Conservation (phyloP, 2,329 filamentous ascomycete species). For the Botrytis aclada region DNA sequence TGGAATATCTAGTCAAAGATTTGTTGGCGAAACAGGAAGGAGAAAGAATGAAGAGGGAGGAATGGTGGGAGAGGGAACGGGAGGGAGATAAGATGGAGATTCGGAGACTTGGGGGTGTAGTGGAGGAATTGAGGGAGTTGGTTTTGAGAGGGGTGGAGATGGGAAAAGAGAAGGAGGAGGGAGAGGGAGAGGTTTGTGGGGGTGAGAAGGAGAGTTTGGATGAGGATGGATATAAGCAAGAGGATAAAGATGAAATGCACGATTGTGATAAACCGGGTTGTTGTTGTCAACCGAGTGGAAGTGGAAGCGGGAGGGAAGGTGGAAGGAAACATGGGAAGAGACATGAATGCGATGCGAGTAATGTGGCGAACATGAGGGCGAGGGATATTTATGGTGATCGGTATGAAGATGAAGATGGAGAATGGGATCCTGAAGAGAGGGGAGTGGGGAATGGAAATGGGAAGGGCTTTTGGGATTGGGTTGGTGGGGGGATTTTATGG, state of each 20-base stretch:
- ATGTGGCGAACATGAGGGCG: constrained; percentile 7
- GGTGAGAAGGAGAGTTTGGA: not conserved
- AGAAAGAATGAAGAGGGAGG: not conserved
- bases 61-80: not conserved
- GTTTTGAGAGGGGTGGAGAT: not conserved
- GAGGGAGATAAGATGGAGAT: not conserved
- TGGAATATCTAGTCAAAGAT: not conserved
- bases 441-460: not conserved
- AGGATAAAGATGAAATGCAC: not conserved
- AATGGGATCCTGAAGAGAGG: not conserved
- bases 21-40: not conserved
- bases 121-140: not conserved
- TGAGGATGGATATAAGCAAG: not conserved
- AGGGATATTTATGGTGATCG: not conserved
- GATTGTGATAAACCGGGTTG: not conserved
- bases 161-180: not conserved
- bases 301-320: not conserved
- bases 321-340: not conserved
- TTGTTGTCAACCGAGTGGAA: not conserved
- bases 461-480: constrained; percentile 5
- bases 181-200: too few relatives aligned
- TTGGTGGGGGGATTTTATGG: constrained; percentile 5
- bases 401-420: not conserved
- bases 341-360: not conserved
- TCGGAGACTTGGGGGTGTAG: not conserved